A percentile compares a stretch with the other conserved stretches of the same genome.
phyloP scores from a whole-genome alignment of 495 filamentous ascomycete species.

The Hypoxylon crocopeplum region DNA sequence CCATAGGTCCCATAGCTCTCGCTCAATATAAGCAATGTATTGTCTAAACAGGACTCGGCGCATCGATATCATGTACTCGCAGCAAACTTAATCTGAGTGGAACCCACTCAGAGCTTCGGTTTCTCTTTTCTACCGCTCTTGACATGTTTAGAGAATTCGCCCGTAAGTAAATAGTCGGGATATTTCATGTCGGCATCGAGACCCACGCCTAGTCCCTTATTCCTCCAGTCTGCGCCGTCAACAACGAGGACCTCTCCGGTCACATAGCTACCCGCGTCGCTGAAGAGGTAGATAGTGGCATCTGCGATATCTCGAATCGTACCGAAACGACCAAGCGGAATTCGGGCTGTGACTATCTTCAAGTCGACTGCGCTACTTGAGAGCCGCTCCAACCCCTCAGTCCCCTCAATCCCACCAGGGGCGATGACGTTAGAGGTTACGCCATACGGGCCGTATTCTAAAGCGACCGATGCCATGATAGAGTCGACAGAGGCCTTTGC shows the following conservation, averaged over 20 bases:
- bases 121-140: conserved; percentile 50
- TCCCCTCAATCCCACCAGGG: conserved; percentile 76
- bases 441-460: conserved; percentile 89
- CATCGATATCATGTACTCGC: not conserved
- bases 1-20: too few species aligned
- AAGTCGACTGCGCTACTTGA: conserved; percentile 46
- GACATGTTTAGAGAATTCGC: conserved; percentile 49
- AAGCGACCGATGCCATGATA: conserved; percentile 71
- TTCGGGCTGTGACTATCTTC: conserved; percentile 38
- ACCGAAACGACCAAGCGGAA: conserved; percentile 80
- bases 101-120: conserved; percentile 46
- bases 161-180: conserved; percentile 51
- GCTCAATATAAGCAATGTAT: too few species aligned
- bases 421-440: conserved; percentile 89
- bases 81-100: not conserved
- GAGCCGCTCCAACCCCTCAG: conserved; percentile 66
- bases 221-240: conserved; percentile 77
- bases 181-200: conserved; percentile 53
- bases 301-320: conserved; percentile 88
- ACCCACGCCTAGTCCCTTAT: conserved; percentile 52
- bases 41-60: too few species aligned
- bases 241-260: conserved; percentile 81
- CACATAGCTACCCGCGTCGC: conserved; percentile 82
- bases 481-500: conserved; percentile 94
- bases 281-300: conserved; percentile 86